These are phyloP conservation scores for Ensete ventricosum DNA, from an alignment of 176 grass and related monocot genomes.

Conservation along the genomic window DNA sequence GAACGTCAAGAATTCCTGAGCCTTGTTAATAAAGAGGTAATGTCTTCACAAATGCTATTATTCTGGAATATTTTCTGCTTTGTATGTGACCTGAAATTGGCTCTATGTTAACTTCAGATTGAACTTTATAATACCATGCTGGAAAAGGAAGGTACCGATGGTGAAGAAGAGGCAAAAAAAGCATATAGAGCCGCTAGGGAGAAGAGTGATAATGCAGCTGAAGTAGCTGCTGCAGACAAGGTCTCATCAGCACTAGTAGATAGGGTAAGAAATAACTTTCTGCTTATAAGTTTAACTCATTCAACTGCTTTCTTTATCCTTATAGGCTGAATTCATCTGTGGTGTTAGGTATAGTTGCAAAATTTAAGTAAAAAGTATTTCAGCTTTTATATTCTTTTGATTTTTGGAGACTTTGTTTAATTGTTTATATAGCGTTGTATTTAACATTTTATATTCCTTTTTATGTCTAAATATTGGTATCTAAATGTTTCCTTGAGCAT, in stretches of 20 bases:
- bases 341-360: not conserved
- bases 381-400: not conserved
- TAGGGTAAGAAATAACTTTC: conserved; percentile 38
- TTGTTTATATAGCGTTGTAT: no score
- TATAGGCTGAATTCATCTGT: not conserved
- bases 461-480: no score
- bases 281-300: not conserved
- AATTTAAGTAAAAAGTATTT: not conserved
- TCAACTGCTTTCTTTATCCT: not conserved
- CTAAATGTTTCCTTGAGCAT: no score
- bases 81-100: not conserved
- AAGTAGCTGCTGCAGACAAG: conserved; percentile 48
- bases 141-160: conserved; percentile 83
- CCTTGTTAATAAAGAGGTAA: conserved; percentile 95
- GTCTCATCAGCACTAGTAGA: conserved; percentile 89
- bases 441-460: no score
- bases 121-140: conserved; percentile 76
- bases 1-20: conserved; percentile 85
- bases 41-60: not conserved
- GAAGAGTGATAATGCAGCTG: conserved; percentile 63
- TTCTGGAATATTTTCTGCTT: not conserved
- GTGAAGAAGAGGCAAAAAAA: conserved; percentile 80
- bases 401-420: no score
- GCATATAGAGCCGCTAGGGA: conserved; percentile 79
- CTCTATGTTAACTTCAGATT: conserved; percentile 44